These are phyloP conservation scores for Calcarisporium arbuscula DNA, from an alignment of 2,329 filamentous ascomycete species.

Conservation along the genomic window DNA sequence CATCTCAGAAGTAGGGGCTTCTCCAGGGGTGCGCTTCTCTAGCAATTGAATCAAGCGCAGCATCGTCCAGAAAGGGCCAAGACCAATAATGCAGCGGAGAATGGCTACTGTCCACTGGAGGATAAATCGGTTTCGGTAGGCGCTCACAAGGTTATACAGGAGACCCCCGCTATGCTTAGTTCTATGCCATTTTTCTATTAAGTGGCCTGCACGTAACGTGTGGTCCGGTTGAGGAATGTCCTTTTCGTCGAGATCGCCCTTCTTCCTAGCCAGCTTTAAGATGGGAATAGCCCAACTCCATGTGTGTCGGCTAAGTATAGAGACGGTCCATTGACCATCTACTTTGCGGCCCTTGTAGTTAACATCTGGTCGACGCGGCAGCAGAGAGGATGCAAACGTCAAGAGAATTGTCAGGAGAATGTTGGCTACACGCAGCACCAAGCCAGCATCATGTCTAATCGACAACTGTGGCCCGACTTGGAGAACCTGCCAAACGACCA, in stretches of 20 bases:
- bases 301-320: constrained; percentile 55
- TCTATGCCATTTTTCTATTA: constrained; percentile 42
- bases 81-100: constrained; percentile 50
- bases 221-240: constrained; percentile 59
- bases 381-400: constrained; percentile 40
- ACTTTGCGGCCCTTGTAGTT: constrained; percentile 53
- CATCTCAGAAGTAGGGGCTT: constrained; percentile 42
- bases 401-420: constrained; percentile 38
- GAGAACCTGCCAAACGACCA: constrained; percentile 40
- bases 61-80: constrained; percentile 65
- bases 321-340: constrained; percentile 56
- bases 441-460: constrained; percentile 29
- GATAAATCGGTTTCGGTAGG: constrained; percentile 49
- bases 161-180: constrained; percentile 44
- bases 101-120: constrained; percentile 55
- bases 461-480: constrained; percentile 24
- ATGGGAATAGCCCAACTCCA: constrained; percentile 58
- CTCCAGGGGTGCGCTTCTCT: constrained; percentile 45
- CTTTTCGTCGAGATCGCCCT: constrained; percentile 52
- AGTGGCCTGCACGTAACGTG: constrained; percentile 43
- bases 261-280: constrained; percentile 47
- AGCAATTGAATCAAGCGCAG: constrained; percentile 59
- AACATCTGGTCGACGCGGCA: constrained; percentile 64
- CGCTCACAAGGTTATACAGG: constrained; percentile 52
- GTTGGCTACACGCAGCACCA: constrained; percentile 41